Percentiles rank a stretch among this genome's conserved stretches.
These are phyloP conservation scores for Beta corolliflora DNA, from an alignment of 179 eudicot genomes.

Conservation along the genomic window DNA sequence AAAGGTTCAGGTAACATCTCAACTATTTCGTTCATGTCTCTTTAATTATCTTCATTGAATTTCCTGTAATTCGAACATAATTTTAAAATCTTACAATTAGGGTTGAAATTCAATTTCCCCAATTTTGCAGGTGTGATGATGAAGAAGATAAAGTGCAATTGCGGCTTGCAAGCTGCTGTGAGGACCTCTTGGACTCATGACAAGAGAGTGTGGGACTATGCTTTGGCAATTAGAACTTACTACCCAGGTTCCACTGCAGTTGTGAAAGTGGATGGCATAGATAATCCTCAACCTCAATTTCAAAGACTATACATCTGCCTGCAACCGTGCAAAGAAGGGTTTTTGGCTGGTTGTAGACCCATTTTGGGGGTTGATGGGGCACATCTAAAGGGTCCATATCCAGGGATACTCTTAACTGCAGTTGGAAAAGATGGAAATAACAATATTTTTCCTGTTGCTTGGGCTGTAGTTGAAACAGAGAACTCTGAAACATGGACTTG, in stretches of 20 bases:
- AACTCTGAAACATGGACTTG: slow-evolving; percentile 6
- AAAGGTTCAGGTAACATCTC: too few species aligned
- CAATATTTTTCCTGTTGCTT: too few species aligned
- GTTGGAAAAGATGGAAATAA: background rate
- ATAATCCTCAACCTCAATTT: background rate
- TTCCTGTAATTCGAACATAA: too few species aligned
- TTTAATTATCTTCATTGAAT: too few species aligned
- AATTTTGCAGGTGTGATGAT: too few species aligned
- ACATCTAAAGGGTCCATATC: too few species aligned
- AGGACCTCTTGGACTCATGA: background rate
- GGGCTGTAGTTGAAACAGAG: background rate
- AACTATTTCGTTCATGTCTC: too few species aligned
- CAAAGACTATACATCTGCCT: slow-evolving; percentile 10
- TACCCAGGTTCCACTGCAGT: background rate
- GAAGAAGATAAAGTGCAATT: too few species aligned
- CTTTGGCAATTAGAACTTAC: background rate
- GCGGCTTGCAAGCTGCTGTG: too few species aligned
- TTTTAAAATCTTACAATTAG: too few species aligned
- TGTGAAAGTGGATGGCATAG: background rate
- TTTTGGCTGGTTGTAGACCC: slow-evolving; percentile 12
- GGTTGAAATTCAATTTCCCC: too few species aligned
- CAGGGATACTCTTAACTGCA: too few species aligned
- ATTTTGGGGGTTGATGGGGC: background rate
- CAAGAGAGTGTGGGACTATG: slow-evolving; percentile 9
- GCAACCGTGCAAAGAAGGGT: slow-evolving; percentile 8